Base-by-base conservation (phyloP, 129 eudicot species). In the Flaveria sonorensis region DNA sequence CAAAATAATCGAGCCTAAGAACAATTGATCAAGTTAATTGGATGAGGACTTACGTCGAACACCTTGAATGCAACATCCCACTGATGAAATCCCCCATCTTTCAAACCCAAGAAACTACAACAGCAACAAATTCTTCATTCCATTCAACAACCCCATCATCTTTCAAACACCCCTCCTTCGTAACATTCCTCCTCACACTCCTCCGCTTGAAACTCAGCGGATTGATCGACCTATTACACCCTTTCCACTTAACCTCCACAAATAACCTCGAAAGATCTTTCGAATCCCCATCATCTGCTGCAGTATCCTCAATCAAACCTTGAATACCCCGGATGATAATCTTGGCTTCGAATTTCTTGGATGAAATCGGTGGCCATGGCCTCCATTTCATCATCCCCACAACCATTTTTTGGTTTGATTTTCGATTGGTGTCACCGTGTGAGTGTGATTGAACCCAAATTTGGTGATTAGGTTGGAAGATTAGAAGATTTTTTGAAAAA, bases 341-440 rank as follows among this genome's bases (percentile, higher is more conserved):
- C 80, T 78, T 86, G 64, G 79, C 79, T 83, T 86, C 84, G 11
- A 79, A 88, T 78, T 86, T 87, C 78, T 88, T 85, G 70, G 89
- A 81, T 23, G 77, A 42, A 10, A 82, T 30, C 2, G 92, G 92
- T 63, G 90, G 88, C 96, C 92, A 85, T 43, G 96, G 91, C 88
- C 93, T 86, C 96, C 96, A 90, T 80, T 84, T 90, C 86, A 88
- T 88, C 91, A 90, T 84, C 72, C 81, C 88, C 75, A 85, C 92
- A 2, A 90, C 96, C 92, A 90, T 90, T 40, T n/a, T 68, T 79
- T 26, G 32, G 24, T 10, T 6, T 10, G 1, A 50, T 28, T 64
- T 51, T 50, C 15, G 28, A 67, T 71, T 69, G 7, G 32, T 5
- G 8, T 59, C 28, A 26, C 23, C 23, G 43, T 10, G 18, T 20